Evolutionary conservation across 352 stramenopile species (phyloP), one percentile per base, ranked within the genome.

Genomic region (Plasmopara viticola): DNA sequence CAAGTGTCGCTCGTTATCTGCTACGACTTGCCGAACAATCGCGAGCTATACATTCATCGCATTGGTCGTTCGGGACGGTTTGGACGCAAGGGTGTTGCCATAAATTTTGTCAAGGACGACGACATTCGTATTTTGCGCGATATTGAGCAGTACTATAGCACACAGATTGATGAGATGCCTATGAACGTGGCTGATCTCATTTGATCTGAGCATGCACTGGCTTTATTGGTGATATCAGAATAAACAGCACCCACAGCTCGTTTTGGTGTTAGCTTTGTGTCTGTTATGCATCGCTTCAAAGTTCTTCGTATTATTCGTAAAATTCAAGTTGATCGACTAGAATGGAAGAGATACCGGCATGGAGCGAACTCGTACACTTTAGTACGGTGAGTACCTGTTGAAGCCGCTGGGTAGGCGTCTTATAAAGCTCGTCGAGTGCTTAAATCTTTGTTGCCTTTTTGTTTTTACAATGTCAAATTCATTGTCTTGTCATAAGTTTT

Each of bases 121-220:
- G 96, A 99, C 69, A 82, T 97, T 12, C 84, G 78, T 58, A 95
- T 97, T 73, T 75, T 99, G 54, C 87, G 92, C 66, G 97, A 99
- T 82, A 99, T 99, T 64, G 96, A 99, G 76, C 79, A 97, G 74
- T 99, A 99, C 82, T 99, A 99, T 90, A 97, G 96, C 69, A 99
- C 96, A 48, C 89, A 98, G 70, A 99, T 99, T 65, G 91, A 96
- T 60, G 96, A 99, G 78, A 99, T 99, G 94, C 97, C 97, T 48
- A 97, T 97, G 84, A 98, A 99, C 72, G 95, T 99, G 51, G 94
- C 90, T 47, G 96, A 99, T 86, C 89, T 98, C 68, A 97, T 99
- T 79, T 99, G 98, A 78, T 66, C 51, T 44, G 29, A 30, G 13
- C 44, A 68, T 98, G 35, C 70, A 34, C 20, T 25, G 31, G 41